Evolutionary conservation across 2,329 filamentous ascomycete genomes (phyloP).

Genomic region (Ceratocystis papillata): DNA sequence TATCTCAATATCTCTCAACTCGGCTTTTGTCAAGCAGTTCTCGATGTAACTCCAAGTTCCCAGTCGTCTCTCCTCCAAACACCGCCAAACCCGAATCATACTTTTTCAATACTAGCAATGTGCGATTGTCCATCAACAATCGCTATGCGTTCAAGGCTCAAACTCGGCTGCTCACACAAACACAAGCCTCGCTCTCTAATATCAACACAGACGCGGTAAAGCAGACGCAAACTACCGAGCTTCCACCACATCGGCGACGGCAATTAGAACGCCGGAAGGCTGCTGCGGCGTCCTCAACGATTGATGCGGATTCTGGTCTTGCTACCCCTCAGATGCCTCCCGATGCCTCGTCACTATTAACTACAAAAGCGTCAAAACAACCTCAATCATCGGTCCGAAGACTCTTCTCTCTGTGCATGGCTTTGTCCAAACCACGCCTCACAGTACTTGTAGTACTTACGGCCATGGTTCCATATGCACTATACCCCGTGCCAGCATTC

Average conservation of each 20-base stretch:
- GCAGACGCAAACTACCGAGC: background rate
- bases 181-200: background rate
- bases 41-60: constrained; percentile 4
- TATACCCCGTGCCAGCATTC: constrained; percentile 85
- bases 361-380: constrained; percentile 41
- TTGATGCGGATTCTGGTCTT: constrained; percentile 20
- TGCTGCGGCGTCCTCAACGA: constrained; percentile 14
- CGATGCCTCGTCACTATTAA: constrained; percentile 46
- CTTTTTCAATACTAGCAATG: constrained; percentile 22
- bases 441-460: constrained; percentile 85
- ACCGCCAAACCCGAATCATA: constrained; percentile 13
- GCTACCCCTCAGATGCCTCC: constrained; percentile 34
- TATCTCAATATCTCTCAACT: background rate
- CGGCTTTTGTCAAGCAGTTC: constrained; percentile 9
- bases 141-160: constrained; percentile 20
- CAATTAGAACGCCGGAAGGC: constrained; percentile 24
- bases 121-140: constrained; percentile 20
- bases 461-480: constrained; percentile 78
- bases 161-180: constrained; percentile 17
- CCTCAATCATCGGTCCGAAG: constrained; percentile 48
- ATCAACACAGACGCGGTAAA: background rate
- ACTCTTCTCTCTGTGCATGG: constrained; percentile 67
- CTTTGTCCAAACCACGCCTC: constrained; percentile 89
- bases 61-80: background rate
- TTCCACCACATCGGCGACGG: constrained; percentile 24